Conservation (phyloP, 2,329 filamentous ascomycete species). For the Epichloe festucae region DNA sequence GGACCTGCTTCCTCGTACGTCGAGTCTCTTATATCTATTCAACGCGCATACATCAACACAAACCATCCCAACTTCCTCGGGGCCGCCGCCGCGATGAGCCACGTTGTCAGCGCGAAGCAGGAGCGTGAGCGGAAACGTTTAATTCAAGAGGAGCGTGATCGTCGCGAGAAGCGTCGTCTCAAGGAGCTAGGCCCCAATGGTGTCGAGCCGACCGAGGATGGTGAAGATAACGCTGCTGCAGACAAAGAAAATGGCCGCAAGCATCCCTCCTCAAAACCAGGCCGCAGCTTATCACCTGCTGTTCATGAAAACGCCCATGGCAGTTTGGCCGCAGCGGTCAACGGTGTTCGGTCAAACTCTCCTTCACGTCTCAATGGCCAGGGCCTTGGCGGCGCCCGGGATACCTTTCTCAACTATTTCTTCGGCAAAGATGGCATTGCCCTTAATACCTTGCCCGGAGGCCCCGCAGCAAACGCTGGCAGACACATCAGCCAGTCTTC, state of each 20-base stretch:
- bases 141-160: constrained; percentile 72
- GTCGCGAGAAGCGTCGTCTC: constrained; percentile 66
- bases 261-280: constrained; percentile 24
- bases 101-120: constrained; percentile 88
- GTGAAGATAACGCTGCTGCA: constrained; percentile 33
- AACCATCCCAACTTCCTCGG: constrained; percentile 98
- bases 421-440: constrained; percentile 80
- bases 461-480: constrained; percentile 12
- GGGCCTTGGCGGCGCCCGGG: constrained; percentile 51
- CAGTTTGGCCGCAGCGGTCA: constrained; percentile 52
- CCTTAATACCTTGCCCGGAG: constrained; percentile 24
- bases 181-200: constrained; percentile 82
- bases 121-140: constrained; percentile 78
- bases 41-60: constrained; percentile 97
- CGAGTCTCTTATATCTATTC: constrained; percentile 92
- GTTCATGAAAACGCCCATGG: constrained; percentile 53
- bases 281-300: constrained; percentile 73
- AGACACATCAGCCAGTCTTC: constrained; percentile 67
- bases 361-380: constrained; percentile 45
- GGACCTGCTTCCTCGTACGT: constrained; percentile 85
- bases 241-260: constrained; percentile 38
- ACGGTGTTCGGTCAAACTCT: constrained; percentile 35
- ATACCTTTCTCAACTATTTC: constrained; percentile 97
- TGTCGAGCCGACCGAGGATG: constrained; percentile 55
- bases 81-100: constrained; percentile 92